Evolutionary conservation across 2,329 filamentous ascomycete species (phyloP).

Genomic region (Xylariaceae sp.): DNA sequence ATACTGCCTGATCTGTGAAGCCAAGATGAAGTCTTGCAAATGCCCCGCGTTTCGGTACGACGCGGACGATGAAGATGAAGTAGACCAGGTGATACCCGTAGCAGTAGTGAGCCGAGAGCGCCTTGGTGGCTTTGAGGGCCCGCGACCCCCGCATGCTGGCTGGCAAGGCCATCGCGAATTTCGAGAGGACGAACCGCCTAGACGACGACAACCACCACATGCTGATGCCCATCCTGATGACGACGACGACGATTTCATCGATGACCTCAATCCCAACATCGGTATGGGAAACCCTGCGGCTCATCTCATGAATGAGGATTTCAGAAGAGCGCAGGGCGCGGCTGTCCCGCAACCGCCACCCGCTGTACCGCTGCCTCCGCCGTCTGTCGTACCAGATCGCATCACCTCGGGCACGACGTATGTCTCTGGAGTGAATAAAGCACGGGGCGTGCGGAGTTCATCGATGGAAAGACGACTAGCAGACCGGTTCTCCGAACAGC

Average conservation of each 20-base stretch:
- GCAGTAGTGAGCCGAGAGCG: slow-evolving; percentile 36
- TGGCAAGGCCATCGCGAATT: slow-evolving; percentile 43
- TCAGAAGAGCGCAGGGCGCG: slow-evolving; percentile 38
- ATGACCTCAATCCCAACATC: slow-evolving; percentile 35
- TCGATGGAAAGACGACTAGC: slow-evolving; percentile 48
- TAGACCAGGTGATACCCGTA: slow-evolving; percentile 47
- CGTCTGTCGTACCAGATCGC: slow-evolving; percentile 34
- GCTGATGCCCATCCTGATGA: slow-evolving; percentile 33
- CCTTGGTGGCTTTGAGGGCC: slow-evolving; percentile 23
- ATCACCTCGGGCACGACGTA: slow-evolving; percentile 38
- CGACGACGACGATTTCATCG: slow-evolving; percentile 36
- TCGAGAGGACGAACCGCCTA: slow-evolving; percentile 40
- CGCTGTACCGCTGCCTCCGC: slow-evolving; percentile 27
- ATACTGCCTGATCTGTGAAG: slow-evolving; percentile 82
- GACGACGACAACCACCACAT: slow-evolving; percentile 32
- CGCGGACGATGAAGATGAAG: slow-evolving; percentile 46
- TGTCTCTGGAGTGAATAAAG: slow-evolving; percentile 39
- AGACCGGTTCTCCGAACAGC: slow-evolving; percentile 45
- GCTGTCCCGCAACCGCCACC: slow-evolving; percentile 34
- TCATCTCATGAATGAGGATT: slow-evolving; percentile 59
- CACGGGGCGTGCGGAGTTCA: slow-evolving; percentile 37
- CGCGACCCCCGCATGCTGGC: slow-evolving; percentile 28
- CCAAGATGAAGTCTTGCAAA: slow-evolving; percentile 76
- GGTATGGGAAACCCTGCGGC: slow-evolving; percentile 48
- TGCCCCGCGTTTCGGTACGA: slow-evolving; percentile 75